Percentiles rank a stretch among this genome's conserved stretches.
Conservation (phyloP, 345 rosid species). For the Lepidium didymum region DNA sequence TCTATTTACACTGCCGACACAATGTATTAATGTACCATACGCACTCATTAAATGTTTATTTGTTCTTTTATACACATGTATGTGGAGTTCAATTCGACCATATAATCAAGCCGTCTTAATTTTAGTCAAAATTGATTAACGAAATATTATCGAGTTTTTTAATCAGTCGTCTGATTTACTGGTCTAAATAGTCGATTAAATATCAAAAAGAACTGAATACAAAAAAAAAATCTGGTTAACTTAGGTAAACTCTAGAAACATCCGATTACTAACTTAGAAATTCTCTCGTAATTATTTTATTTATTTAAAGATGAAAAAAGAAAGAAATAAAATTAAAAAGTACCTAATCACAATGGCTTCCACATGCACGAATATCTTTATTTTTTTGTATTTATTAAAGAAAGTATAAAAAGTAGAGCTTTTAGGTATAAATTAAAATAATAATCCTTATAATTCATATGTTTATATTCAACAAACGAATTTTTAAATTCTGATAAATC, state of each 20-base stretch:
- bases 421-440: neutral
- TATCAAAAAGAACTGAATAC: too few relatives aligned
- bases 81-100: neutral
- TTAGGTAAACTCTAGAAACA: too few relatives aligned
- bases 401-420: neutral
- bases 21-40: neutral
- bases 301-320: neutral
- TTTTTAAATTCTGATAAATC: neutral
- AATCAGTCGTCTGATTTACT: neutral
- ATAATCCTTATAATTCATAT: neutral
- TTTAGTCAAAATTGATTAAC: neutral
- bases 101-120: neutral
- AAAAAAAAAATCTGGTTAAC: too few relatives aligned
- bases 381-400: neutral
- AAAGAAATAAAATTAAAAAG: neutral
- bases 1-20: constrained; percentile 25
- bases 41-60: neutral
- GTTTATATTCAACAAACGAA: neutral
- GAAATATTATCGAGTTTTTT: neutral
- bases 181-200: too few relatives aligned
- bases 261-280: neutral
- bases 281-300: neutral
- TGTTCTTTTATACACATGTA: neutral
- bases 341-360: constrained; percentile 6
- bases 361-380: constrained; percentile 18